Conservation (phyloP, 1,139 yeast species). For the Kodamaea arcana region DNA sequence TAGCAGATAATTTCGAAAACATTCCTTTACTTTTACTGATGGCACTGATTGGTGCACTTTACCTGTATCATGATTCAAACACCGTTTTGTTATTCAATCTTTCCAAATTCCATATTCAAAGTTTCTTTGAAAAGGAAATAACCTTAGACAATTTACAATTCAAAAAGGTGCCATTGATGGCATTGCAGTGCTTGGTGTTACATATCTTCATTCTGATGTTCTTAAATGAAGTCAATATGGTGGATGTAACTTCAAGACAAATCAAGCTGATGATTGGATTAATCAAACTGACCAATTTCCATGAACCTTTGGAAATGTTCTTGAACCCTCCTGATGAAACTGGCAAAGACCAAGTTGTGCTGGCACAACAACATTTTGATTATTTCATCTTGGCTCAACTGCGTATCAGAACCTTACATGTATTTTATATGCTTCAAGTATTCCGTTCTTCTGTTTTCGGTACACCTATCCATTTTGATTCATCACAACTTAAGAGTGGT, state of each 20-base stretch:
- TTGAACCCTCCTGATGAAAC: constrained; percentile 51
- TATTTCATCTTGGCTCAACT: constrained; percentile 80
- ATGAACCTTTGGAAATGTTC: constrained; percentile 63
- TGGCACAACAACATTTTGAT: constrained; percentile 54
- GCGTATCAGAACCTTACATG: constrained; percentile 80
- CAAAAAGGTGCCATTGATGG: constrained; percentile 75
- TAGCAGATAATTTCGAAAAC: constrained; percentile 55
- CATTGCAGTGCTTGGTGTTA: constrained; percentile 80
- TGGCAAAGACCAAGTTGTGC: constrained; percentile 2
- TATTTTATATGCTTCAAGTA: constrained; percentile 68
- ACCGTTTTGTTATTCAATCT: constrained; percentile 75
- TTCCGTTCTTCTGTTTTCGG: constrained; percentile 67
- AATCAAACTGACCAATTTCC: constrained; percentile 71
- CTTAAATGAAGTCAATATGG: constrained; percentile 69
- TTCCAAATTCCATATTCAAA: constrained; percentile 73
- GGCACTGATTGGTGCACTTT: constrained; percentile 87
- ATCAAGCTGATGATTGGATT: constrained; percentile 74
- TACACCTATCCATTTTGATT: constrained; percentile 49
- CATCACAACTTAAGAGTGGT: constrained; percentile 69
- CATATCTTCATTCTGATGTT: constrained; percentile 82
- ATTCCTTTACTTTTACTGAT: constrained; percentile 76
- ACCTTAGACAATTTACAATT: constrained; percentile 46
- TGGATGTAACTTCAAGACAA: constrained; percentile 71
- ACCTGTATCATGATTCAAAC: constrained; percentile 74
- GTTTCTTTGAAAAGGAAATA: constrained; percentile 59